These are phyloP conservation scores for Inonotus obliquus DNA, from an alignment of 1,284 basidiomycete species.

Conservation along the genomic window DNA sequence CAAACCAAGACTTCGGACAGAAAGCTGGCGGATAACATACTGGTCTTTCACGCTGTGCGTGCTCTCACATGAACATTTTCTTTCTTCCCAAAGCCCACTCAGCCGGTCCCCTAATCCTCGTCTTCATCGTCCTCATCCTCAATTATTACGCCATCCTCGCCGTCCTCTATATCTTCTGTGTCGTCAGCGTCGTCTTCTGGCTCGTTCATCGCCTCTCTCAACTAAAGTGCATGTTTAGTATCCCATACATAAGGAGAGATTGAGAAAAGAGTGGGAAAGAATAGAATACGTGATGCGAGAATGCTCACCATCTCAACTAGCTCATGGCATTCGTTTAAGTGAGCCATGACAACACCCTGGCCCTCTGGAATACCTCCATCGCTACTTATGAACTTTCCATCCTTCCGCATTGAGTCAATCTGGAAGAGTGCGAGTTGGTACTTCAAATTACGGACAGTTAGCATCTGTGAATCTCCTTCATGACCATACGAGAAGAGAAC, in stretches of 20 bases:
- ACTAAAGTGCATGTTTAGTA: slow-evolving; percentile 33
- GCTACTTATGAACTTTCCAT: slow-evolving; percentile 86
- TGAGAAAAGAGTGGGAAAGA: background rate
- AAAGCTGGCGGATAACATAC: background rate
- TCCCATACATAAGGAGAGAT: background rate
- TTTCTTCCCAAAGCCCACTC: background rate
- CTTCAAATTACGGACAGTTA: slow-evolving; percentile 33
- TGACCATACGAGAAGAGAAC: slow-evolving; percentile 26
- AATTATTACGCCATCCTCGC: background rate
- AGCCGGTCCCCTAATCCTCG: background rate
- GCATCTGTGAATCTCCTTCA: background rate
- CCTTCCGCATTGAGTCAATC: slow-evolving; percentile 89
- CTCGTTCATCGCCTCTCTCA: slow-evolving; percentile 67
- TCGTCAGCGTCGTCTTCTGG: slow-evolving; percentile 49
- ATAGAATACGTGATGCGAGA: background rate
- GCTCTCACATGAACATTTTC: background rate
- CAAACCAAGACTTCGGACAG: background rate
- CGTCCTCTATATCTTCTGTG: slow-evolving; percentile 28
- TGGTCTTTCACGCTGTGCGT: background rate
- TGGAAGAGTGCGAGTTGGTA: slow-evolving; percentile 96
- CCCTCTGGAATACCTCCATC: slow-evolving; percentile 91
- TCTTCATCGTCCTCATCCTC: slow-evolving; percentile 15
- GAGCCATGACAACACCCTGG: slow-evolving; percentile 94
- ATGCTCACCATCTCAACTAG: slow-evolving; percentile 80
- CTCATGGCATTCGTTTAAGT: slow-evolving; percentile 95